Evolutionary conservation across 768 basidiomycete species (phyloP).

Genomic region (Leccinum uliginosum): DNA sequence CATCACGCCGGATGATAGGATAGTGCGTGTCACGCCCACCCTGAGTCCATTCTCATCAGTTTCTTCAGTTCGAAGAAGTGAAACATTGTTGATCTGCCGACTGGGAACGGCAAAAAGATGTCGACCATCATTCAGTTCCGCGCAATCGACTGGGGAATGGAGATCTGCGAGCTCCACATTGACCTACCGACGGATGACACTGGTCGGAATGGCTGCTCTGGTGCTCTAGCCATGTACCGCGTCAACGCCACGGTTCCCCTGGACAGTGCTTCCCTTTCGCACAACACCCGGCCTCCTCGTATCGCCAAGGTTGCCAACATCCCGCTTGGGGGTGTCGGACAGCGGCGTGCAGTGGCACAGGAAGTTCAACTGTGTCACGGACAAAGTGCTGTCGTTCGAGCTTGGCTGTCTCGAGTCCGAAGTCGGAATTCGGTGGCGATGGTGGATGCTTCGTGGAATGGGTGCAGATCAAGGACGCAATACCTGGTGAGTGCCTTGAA

Average conservation of each 20-base stretch:
- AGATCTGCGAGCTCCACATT: slow-evolving; percentile 9
- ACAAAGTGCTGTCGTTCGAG: slow-evolving; percentile 13
- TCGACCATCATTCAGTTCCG: slow-evolving; percentile 15
- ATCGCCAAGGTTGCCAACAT: slow-evolving; percentile 6
- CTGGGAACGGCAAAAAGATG: slow-evolving; percentile 1
- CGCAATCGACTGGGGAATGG: slow-evolving; percentile 16
- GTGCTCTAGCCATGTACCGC: slow-evolving; percentile 1
- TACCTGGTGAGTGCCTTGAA: slow-evolving; percentile 5
- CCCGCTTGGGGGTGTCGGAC: neutral
- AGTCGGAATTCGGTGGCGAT: slow-evolving; percentile 6
- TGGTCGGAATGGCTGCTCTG: slow-evolving; percentile 1
- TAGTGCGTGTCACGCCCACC: neutral
- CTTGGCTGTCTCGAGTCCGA: slow-evolving; percentile 9
- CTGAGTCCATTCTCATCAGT: neutral
- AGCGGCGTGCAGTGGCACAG: neutral
- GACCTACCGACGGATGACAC: slow-evolving; percentile 2
- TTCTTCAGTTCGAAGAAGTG: neutral
- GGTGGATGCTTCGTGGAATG: slow-evolving; percentile 7
- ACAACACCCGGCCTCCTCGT: slow-evolving; percentile 6
- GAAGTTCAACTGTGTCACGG: slow-evolving; percentile 4
- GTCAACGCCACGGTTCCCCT: slow-evolving; percentile 8
- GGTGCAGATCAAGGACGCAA: slow-evolving; percentile 11
- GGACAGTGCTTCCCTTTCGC: slow-evolving; percentile 7
- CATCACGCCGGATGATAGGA: neutral
- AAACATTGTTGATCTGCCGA: neutral